Conservation (phyloP, 805 yeast genomes). For the Priceomyces castillae region DNA sequence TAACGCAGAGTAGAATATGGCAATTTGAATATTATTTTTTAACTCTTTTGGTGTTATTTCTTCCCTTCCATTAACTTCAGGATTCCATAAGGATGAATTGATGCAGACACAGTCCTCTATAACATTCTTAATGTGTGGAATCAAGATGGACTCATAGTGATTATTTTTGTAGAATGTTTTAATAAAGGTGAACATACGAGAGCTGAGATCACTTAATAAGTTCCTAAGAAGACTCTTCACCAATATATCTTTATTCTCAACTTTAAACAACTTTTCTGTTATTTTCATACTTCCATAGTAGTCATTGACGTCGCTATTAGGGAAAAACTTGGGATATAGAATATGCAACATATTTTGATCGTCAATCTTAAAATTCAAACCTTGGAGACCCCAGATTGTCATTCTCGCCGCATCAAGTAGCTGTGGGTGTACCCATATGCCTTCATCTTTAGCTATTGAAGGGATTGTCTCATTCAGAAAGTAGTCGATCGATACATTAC, state of each 20-base stretch:
- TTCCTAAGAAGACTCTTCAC: slow-evolving; percentile 20
- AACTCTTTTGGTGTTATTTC: slow-evolving; percentile 7
- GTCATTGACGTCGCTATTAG: slow-evolving; percentile 41
- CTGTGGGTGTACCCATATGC: slow-evolving; percentile 34
- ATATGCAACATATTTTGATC: slow-evolving; percentile 45
- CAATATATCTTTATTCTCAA: slow-evolving; percentile 9
- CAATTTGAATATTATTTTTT: slow-evolving; percentile 19
- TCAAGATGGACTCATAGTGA: slow-evolving; percentile 28
- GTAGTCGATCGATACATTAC: not conserved
- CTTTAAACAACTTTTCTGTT: slow-evolving; percentile 15
- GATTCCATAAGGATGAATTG: slow-evolving; percentile 11
- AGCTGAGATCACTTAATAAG: slow-evolving; percentile 16
- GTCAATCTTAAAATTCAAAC: slow-evolving; percentile 31
- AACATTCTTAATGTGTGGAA: slow-evolving; percentile 29
- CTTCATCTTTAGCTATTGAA: slow-evolving; percentile 22
- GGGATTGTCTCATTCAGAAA: not conserved
- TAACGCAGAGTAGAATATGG: slow-evolving; percentile 22
- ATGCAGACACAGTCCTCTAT: slow-evolving; percentile 28
- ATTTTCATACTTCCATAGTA: slow-evolving; percentile 30
- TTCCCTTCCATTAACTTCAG: slow-evolving; percentile 9
- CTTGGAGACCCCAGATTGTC: slow-evolving; percentile 42
- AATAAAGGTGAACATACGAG: slow-evolving; percentile 24
- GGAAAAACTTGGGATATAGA: slow-evolving; percentile 43
- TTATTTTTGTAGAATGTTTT: slow-evolving; percentile 20
- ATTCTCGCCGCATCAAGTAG: slow-evolving; percentile 36